Evolutionary conservation across 2,329 filamentous ascomycete genomes (phyloP).

Genomic region (Albophoma yamanashiensis): DNA sequence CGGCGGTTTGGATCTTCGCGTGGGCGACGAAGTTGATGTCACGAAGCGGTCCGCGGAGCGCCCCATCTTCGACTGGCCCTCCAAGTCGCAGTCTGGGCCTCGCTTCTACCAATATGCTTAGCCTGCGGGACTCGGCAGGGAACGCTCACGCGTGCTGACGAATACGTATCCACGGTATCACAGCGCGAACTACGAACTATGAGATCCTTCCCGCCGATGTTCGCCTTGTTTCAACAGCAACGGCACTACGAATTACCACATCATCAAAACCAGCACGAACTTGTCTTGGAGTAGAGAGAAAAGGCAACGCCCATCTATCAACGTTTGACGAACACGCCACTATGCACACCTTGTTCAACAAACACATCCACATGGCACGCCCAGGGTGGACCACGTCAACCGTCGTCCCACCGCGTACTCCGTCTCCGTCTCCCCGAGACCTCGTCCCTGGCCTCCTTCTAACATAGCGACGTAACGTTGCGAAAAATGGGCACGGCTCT

Average conservation of each 20-base stretch:
- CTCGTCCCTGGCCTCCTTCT: neutral
- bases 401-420: neutral
- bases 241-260: neutral
- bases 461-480: neutral
- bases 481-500: neutral
- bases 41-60: conserved; percentile 37
- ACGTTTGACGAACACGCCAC: neutral
- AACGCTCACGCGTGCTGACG: neutral
- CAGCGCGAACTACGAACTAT: no score
- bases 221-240: neutral
- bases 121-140: neutral
- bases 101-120: conserved; percentile 13
- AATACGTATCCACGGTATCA: neutral
- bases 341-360: neutral
- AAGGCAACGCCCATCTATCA: neutral
- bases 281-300: neutral
- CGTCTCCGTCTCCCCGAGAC: neutral
- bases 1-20: conserved; percentile 24
- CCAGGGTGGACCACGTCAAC: neutral
- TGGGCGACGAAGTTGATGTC: conserved; percentile 47
- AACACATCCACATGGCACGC: neutral
- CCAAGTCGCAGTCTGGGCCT: conserved; percentile 9
- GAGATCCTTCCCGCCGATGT: neutral
- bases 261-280: neutral
- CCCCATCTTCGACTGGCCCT: conserved; percentile 42